Percentiles rank a stretch among this genome's conserved stretches.
These are phyloP conservation scores for Osmozyma mogii DNA, from an alignment of 805 yeast species.

Conservation along the genomic window DNA sequence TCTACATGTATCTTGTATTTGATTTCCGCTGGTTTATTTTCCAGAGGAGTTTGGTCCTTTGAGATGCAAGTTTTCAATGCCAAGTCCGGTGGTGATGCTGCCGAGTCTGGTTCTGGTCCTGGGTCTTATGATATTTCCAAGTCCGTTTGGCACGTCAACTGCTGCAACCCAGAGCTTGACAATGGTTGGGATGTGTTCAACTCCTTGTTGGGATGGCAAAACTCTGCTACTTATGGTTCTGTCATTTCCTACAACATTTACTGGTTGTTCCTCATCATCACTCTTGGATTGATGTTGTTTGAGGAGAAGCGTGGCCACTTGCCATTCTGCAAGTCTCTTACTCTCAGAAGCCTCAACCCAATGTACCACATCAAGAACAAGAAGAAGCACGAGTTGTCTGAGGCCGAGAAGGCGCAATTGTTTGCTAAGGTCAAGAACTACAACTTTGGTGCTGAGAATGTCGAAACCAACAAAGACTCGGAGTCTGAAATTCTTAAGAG, in stretches of 20 bases:
- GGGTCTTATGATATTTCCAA: constrained; percentile 82
- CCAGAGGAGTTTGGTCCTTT: constrained; percentile 89
- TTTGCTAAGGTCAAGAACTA: constrained; percentile 27
- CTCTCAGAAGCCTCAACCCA: constrained; percentile 53
- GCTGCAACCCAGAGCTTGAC: constrained; percentile 89
- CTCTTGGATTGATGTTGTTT: constrained; percentile 55
- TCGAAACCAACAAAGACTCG: no score
- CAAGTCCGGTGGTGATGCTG: constrained; percentile 87
- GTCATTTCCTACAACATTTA: constrained; percentile 82
- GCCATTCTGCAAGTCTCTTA: constrained; percentile 51
- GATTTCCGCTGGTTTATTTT: constrained; percentile 87
- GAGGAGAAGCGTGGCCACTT: constrained; percentile 82
- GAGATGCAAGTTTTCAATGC: constrained; percentile 59
- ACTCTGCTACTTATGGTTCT: constrained; percentile 90
- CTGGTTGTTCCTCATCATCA: constrained; percentile 64
- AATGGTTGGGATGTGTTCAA: constrained; percentile 98
- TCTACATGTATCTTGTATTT: constrained; percentile 87
- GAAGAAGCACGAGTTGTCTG: constrained; percentile 50
- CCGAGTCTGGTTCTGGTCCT: constrained; percentile 89
- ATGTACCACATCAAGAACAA: constrained; percentile 63
- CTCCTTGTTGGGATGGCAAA: constrained; percentile 94
- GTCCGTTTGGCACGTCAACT: constrained; percentile 93
- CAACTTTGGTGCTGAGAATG: constrained; percentile 11
- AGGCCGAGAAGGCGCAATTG: constrained; percentile 45
- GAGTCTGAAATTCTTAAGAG: no score